These are phyloP conservation scores for Debaryomycetaceae sp. DNA, from an alignment of 1,139 yeast species.

Conservation along the genomic window DNA sequence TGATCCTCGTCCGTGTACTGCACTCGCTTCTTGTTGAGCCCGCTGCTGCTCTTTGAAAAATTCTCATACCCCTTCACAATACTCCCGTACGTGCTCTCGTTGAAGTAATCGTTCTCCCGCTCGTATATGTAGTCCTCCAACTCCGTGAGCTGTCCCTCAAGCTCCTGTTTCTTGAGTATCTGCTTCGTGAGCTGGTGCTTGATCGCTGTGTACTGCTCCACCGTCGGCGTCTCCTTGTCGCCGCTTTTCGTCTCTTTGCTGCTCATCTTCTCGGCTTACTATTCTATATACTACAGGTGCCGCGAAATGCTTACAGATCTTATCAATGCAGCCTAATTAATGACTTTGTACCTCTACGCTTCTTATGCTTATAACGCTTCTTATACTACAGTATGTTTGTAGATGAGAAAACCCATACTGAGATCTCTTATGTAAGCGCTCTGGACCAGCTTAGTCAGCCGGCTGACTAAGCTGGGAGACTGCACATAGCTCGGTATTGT, in stretches of 20 bases:
- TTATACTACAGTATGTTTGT: too few species aligned
- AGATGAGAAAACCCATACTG: too few species aligned
- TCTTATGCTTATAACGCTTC: too few species aligned
- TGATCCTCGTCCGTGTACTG: slow-evolving; percentile 78
- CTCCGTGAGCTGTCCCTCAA: slow-evolving; percentile 58
- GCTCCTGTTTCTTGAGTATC: slow-evolving; percentile 58
- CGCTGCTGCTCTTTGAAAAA: slow-evolving; percentile 52
- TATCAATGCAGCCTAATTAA: too few species aligned
- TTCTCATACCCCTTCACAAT: slow-evolving; percentile 88
- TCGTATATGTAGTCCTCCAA: slow-evolving; percentile 82
- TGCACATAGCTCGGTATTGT: too few species aligned
- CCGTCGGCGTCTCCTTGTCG: background rate
- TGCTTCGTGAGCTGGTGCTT: slow-evolving; percentile 67
- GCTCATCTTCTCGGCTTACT: background rate
- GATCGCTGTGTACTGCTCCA: slow-evolving; percentile 62
- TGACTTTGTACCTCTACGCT: too few species aligned
- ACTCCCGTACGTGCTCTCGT: slow-evolving; percentile 69
- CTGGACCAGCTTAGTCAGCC: too few species aligned
- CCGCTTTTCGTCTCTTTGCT: background rate
- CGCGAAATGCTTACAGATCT: too few species aligned
- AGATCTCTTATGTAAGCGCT: too few species aligned
- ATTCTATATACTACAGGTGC: background rate
- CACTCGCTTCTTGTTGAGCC: slow-evolving; percentile 49
- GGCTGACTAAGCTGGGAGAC: too few species aligned
- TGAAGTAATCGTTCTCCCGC: slow-evolving; percentile 74